Percentiles rank a stretch among this genome's conserved stretches.
These are phyloP conservation scores for Scytalidium sp. DNA, from an alignment of 2,329 filamentous ascomycete species.

Conservation along the genomic window DNA sequence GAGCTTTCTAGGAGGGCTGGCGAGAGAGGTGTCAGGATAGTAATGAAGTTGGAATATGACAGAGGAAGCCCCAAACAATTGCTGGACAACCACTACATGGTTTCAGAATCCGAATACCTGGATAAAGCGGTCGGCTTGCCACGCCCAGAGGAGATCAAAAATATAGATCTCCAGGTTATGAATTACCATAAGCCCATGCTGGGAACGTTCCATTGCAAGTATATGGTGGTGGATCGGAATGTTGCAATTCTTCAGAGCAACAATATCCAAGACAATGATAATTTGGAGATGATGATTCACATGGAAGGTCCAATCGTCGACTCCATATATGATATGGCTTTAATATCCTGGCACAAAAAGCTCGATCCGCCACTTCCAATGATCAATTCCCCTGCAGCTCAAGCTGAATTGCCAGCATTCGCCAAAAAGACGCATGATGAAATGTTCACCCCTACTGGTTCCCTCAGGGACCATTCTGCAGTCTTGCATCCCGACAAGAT, in stretches of 20 bases:
- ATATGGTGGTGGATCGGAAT: slow-evolving; percentile 71
- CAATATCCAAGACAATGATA: slow-evolving; percentile 77
- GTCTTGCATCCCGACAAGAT: slow-evolving; percentile 12
- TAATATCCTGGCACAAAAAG: slow-evolving; percentile 68
- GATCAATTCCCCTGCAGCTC: slow-evolving; percentile 45
- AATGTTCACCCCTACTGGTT: slow-evolving; percentile 27
- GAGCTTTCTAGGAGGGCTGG: slow-evolving; percentile 68
- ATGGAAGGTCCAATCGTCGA: slow-evolving; percentile 76
- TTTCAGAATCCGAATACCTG: slow-evolving; percentile 56
- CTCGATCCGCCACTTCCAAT: slow-evolving; percentile 59
- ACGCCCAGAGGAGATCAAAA: slow-evolving; percentile 60
- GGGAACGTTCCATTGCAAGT: slow-evolving; percentile 77
- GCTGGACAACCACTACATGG: slow-evolving; percentile 61
- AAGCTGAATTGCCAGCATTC: slow-evolving; percentile 21
- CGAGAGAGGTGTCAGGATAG: slow-evolving; percentile 50
- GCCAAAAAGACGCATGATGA: slow-evolving; percentile 15
- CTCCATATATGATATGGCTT: slow-evolving; percentile 69
- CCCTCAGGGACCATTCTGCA: slow-evolving; percentile 26
- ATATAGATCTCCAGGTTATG: slow-evolving; percentile 69
- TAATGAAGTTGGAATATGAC: slow-evolving; percentile 76
- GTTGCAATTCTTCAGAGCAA: slow-evolving; percentile 73
- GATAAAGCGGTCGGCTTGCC: slow-evolving; percentile 59
- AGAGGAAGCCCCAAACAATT: slow-evolving; percentile 63
- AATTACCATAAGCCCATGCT: slow-evolving; percentile 69
- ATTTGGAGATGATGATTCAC: slow-evolving; percentile 77